Base-by-base conservation (phyloP, 2,329 filamentous ascomycete genomes). In the Pseudogymnoascus sp. region DNA sequence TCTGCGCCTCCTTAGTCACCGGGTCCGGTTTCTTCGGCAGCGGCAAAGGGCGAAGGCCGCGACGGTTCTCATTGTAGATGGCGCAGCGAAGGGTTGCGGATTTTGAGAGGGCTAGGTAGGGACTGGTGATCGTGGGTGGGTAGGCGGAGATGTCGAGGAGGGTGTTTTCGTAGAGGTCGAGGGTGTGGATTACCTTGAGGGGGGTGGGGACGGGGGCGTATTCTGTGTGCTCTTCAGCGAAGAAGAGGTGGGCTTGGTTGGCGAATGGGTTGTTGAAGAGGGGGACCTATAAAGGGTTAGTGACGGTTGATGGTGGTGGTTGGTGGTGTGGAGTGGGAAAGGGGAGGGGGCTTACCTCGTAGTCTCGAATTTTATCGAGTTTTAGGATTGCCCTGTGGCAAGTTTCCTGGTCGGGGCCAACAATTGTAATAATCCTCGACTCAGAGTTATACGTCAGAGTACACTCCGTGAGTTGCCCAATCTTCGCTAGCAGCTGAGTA, bases 121-220 rank as follows among this genome's bases (percentile, higher is more conserved):
- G 45, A 11, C 51, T 51, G 10, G n/a, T 29, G 11, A 6, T 2
- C 5, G 23, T 34, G 31, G 10, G 23, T 2, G 23, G 31, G 23
- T 34, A 62, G 36, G 39, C 42, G n/a, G 51, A 42, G 26, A 63
- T 51, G 7, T 70, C 68, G 12, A 73, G 42, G 1, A 73, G 51
- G 12, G 71, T 73, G 16, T 67, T 71, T 47, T 71, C 65, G 37
- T 70, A 67, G 14, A 67, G 63, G 37, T 70, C 66, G 12, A 67
- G 62, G 31, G 65, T 67, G 60, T 67, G 68, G n/a, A 71, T 61
- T 47, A 66, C 63, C 8, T 23, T 57, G 10, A 70, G 61, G 14
- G 51, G 60, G n/a, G 64, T 68, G 11, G 72, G 45, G 8, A 66
- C 59, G 26, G 69, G 57, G 12, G 66, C 54, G 37, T 66, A 65